A percentile compares a stretch with the other conserved stretches of the same genome.
These are phyloP conservation scores for Boletus coffeatus DNA, from an alignment of 1,284 basidiomycete genomes.

Conservation along the genomic window DNA sequence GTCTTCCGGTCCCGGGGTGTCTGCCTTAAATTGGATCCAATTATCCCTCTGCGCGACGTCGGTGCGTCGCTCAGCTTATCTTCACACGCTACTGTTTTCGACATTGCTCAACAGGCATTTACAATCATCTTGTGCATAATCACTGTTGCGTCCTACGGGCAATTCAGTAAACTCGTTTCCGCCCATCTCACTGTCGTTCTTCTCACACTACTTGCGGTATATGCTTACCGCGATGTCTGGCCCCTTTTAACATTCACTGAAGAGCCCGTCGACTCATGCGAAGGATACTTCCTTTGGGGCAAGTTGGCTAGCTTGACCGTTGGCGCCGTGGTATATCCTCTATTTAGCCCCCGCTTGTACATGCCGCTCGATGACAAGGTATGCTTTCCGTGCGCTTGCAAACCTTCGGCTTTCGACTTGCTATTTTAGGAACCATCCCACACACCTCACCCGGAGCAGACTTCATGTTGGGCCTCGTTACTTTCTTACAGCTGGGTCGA, in stretches of 20 bases:
- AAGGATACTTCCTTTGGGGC: constrained; percentile 27
- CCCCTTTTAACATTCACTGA: constrained; percentile 42
- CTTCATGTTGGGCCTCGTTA: neutral
- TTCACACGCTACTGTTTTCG: neutral
- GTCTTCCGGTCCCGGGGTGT: neutral
- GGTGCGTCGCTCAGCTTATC: neutral
- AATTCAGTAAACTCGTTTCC: constrained; percentile 1
- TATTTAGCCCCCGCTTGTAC: neutral
- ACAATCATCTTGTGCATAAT: neutral
- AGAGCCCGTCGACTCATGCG: constrained; percentile 20
- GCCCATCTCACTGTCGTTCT: neutral
- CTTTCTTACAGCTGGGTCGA: constrained; percentile 1
- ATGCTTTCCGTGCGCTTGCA: neutral
- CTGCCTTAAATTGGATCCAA: neutral
- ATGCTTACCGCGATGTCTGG: constrained; percentile 50
- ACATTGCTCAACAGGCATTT: neutral
- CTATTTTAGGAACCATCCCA: neutral
- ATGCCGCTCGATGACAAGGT: neutral
- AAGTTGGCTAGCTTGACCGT: neutral
- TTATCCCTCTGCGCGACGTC: constrained; percentile 1
- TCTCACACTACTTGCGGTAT: constrained; percentile 31
- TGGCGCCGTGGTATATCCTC: neutral
- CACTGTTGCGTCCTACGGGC: neutral
- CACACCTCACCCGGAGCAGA: constrained; percentile 1
- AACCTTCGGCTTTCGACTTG: neutral